Evolutionary conservation across 2,329 filamentous ascomycete genomes (phyloP), one percentile per base, ranked within the genome.

Genomic region (Penicillium aurantiogriseum): DNA sequence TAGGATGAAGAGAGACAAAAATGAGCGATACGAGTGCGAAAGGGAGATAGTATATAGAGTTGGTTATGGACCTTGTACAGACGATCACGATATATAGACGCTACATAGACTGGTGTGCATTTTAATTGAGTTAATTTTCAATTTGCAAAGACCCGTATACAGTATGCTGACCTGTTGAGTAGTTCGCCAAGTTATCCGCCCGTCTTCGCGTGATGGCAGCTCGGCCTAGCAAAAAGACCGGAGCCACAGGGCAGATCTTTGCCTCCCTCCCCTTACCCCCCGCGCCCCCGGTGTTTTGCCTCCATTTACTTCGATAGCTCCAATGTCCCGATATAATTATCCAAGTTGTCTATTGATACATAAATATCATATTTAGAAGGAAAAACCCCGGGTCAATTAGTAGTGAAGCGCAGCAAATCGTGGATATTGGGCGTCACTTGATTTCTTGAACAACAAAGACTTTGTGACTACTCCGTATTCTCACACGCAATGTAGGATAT

Each of bases 51-150:
- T 23, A 55, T 43, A 43, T 43, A 55, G 17, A 42, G 17, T 21
- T 36, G 8, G 13, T 46, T 45, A 48, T 27, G 9, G 15, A 11
- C 7, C 21, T 35, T 46, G 40, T 35, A 46, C 40, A 47, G 35
- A 46, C 33, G 40, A 35, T 27, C 23, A 56, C 31, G 31, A 45
- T 47, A 5, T 33, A 54, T 46, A 56, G 25, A 52, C 25, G 40
- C 31, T 47, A 13, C 13, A 56, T 45, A 45, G 7, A 51, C 40
- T 27, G 17, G 38, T 9, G 33, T 35, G 19, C 21, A 43, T 50
- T 23, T 33, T 25, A 13, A 51, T 31, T 11, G 15, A 36, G 2
- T 35, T 35, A 25, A 11, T 23, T 36, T 44, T 38, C 5, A 38
- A 36, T 29, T 27, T 21, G 29, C 2, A 38, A 50, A 19, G 3